Evolutionary conservation across 1,139 yeast genomes (phyloP), one percentile per base, ranked within the genome.

Genomic region (Blastobotrys malaysiensis): DNA sequence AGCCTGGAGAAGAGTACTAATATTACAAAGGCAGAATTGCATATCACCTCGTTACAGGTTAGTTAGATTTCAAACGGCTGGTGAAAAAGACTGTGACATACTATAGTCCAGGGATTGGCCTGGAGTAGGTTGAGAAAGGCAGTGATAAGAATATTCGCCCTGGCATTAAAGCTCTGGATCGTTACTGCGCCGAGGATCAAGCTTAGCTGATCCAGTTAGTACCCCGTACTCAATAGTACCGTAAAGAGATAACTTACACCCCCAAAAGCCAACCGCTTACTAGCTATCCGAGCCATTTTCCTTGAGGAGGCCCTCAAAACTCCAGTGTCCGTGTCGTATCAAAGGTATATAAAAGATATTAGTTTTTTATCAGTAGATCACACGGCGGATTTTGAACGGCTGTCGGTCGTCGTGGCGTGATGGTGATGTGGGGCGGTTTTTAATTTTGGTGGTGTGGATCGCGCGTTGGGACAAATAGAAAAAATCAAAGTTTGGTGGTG

Each of bases 1-100:
- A 47, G 57, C 45, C 51, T 43, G 43, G 52, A 50, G 9, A 48
- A 27, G 21, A 46, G 39, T 11, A 50, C 44, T 18, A 55, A 43
- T 16, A 27, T 14, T 1, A 55, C 14, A 27, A 55, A 21, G 18
- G 52, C 52, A 3, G 50, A 43, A 24, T 55, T 55, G 45, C 52
- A 52, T 14, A 52, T 21, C n/a, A 55, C 24, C 53, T 45, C n/a
- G n/a, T n/a, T n/a, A n/a, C n/a, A n/a, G 46, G 9, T 16, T 19
- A 9, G 53, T 39, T 26, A 50, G 52, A 20, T 26, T 18, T 7
- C 6, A 31, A 5, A 26, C 3, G 9, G 36, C 36, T 11, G 13
- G 7, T 5, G 13, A 3, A 26, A 26, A 26, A 11, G 36, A 13
- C 36, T 26, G 9, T 11, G 9, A 31, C 39, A n/a, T 31, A 31